Evolutionary conservation across 306 rosid genomes (phyloP).

Genomic region (Prunus mira): DNA sequence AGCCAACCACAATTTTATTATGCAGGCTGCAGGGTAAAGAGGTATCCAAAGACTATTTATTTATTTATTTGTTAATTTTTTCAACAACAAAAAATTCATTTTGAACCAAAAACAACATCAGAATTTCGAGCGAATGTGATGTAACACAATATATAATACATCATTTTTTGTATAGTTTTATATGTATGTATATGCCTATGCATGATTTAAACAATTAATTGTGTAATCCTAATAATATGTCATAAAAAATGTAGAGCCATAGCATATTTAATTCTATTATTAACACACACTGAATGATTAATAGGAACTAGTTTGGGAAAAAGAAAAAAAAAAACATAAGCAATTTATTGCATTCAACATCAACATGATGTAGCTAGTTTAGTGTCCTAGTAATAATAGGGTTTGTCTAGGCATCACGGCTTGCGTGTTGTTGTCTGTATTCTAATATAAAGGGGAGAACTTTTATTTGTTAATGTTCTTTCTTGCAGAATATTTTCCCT

Average conservation of each 20-base stretch:
- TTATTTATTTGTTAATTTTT: neutral
- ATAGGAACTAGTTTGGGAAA: neutral
- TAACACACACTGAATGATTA: no score
- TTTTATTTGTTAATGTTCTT: neutral
- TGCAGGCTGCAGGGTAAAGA: neutral
- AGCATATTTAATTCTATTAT: no score
- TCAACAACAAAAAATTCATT: neutral
- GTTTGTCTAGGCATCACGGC: neutral
- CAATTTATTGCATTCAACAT: neutral
- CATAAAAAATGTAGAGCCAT: no score
- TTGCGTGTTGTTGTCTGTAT: neutral
- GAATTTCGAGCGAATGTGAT: no score
- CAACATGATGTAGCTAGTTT: neutral
- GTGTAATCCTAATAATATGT: no score
- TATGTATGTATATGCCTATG: no score
- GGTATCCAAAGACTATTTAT: neutral
- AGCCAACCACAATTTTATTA: neutral
- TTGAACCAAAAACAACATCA: no score
- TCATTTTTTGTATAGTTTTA: no score
- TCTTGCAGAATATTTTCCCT: neutral
- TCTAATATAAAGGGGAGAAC: neutral
- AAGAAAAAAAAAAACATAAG: no score
- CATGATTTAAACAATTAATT: no score
- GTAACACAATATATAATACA: no score
- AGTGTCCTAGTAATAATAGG: no score